A percentile compares a stretch with the other conserved stretches of the same genome.
These are phyloP conservation scores for Pythium monospermum DNA, from an alignment of 352 stramenopile genomes.

Conservation along the genomic window DNA sequence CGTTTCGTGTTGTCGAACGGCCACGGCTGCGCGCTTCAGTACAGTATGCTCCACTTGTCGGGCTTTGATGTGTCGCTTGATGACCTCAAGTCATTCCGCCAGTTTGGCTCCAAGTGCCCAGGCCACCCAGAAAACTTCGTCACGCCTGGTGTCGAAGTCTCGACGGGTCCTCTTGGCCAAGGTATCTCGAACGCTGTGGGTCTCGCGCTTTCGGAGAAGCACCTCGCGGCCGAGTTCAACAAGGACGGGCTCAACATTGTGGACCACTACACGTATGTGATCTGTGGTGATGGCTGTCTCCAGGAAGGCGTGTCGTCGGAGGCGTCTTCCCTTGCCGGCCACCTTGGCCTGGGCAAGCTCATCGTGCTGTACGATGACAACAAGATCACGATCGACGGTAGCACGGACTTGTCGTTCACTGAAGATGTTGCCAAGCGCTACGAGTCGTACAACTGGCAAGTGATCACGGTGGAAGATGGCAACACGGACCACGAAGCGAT, in stretches of 20 bases:
- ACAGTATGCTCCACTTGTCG: conserved; percentile 98
- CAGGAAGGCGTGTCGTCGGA: conserved; percentile 98
- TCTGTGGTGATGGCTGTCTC: conserved; percentile 98
- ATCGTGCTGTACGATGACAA: conserved; percentile 99
- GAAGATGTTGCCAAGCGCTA: conserved; percentile 98
- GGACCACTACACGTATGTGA: conserved; percentile 98
- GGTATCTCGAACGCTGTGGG: conserved; percentile 98
- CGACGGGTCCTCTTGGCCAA: conserved; percentile 95
- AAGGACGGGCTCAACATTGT: conserved; percentile 92
- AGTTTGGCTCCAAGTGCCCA: conserved; percentile 93
- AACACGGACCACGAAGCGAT: conserved; percentile 93
- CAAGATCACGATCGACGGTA: conserved; percentile 98
- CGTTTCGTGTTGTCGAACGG: conserved; percentile 99
- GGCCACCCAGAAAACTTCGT: conserved; percentile 98
- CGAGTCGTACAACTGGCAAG: conserved; percentile 98
- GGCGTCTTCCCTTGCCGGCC: conserved; percentile 94
- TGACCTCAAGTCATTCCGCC: conserved; percentile 97
- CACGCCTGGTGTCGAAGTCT: conserved; percentile 95
- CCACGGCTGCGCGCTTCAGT: conserved; percentile 98
- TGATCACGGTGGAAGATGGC: conserved; percentile 92
- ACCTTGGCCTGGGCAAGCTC: conserved; percentile 97
- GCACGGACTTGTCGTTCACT: conserved; percentile 95
- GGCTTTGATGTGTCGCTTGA: conserved; percentile 94
- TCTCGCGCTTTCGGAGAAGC: conserved; percentile 96
- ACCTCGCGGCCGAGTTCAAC: conserved; percentile 98